Evolutionary conservation across 345 rosid species (phyloP), one percentile per base, ranked within the genome.

Genomic region (Balakata baccata): DNA sequence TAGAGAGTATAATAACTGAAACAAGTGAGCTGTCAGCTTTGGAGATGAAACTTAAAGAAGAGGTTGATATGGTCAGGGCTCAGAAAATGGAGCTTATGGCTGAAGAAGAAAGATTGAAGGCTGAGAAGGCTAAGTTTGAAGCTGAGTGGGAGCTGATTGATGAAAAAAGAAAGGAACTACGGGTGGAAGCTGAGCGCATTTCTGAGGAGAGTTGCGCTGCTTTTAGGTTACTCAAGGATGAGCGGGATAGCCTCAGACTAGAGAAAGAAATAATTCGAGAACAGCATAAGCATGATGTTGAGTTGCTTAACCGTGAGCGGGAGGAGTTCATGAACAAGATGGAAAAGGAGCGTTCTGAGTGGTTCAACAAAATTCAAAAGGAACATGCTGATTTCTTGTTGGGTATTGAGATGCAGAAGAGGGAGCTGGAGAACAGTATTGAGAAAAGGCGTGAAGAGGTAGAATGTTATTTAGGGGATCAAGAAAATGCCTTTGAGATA

Each of bases 61-160:
- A 95, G 81, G 84, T 95, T 75, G 99, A 95, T 78, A 75, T 70
- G 63, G 75, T 89, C 76, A 88, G 99, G 86, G 89, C 90, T 71
- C 89, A 91, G 77, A 91, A 87, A 81, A 84, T 83, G 71, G 98
- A 92, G 78, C 77, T 91, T 56, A 69, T 85, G 87, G 85, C 81
- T 67, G 97, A 95, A 85, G 98, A 86, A 64, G 97, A 95, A 74
- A 87, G 80, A 75, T 73, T 95, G 81, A 80, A 91, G 74, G 77
- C 69, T 57, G 97, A 93, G 84, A 96, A 91, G 77, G 92, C 86
- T 37, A 87, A 91, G 80, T 93, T 93, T 80, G 96, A 96, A 84
- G 68, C 87, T 50, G 96, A 93, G 80, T 96, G 98, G 98, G 99
- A 96, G 79, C 82, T 86, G 73, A 93, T 96, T 79, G 97, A 96